These are phyloP conservation scores for Rhizomucor pusillus DNA, from an alignment of 371 early-diverging fungal genomes.

Conservation along the genomic window DNA sequence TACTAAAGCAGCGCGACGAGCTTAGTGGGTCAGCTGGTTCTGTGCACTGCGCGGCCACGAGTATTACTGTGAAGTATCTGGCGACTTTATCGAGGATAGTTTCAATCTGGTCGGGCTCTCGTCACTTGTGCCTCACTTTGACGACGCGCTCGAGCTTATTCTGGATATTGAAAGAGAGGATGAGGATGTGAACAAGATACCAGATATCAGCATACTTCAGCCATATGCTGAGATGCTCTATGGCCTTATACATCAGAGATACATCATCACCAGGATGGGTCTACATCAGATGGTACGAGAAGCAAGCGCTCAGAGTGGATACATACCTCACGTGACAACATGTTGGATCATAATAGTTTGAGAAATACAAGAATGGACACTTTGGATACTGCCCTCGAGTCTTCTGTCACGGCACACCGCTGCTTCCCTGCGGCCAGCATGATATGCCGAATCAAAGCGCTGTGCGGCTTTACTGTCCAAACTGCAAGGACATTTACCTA, in stretches of 20 bases:
- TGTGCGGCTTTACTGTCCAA: slow-evolving; percentile 80
- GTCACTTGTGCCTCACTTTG: slow-evolving; percentile 73
- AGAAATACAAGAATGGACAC: slow-evolving; percentile 68
- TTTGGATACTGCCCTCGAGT: slow-evolving; percentile 87
- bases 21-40: slow-evolving; percentile 92
- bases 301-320: neutral
- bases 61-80: slow-evolving; percentile 79
- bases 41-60: slow-evolving; percentile 75
- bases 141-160: slow-evolving; percentile 81
- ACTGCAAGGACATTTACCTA: slow-evolving; percentile 84
- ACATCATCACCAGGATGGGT: slow-evolving; percentile 73
- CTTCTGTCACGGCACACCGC: slow-evolving; percentile 66
- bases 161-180: slow-evolving; percentile 66
- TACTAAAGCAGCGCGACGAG: too few species aligned
- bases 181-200: slow-evolving; percentile 41
- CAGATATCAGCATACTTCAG: slow-evolving; percentile 39
- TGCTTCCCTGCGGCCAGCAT: slow-evolving; percentile 82
- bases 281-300: slow-evolving; percentile 67
- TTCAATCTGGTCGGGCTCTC: slow-evolving; percentile 92
- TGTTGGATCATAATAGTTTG: slow-evolving; percentile 38
- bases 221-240: slow-evolving; percentile 67
- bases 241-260: slow-evolving; percentile 83
- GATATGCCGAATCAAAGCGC: slow-evolving; percentile 62
- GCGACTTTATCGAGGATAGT: slow-evolving; percentile 85
- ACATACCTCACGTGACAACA: neutral